These are phyloP conservation scores for Centella asiatica DNA, from an alignment of 129 eudicot genomes.

Conservation along the genomic window DNA sequence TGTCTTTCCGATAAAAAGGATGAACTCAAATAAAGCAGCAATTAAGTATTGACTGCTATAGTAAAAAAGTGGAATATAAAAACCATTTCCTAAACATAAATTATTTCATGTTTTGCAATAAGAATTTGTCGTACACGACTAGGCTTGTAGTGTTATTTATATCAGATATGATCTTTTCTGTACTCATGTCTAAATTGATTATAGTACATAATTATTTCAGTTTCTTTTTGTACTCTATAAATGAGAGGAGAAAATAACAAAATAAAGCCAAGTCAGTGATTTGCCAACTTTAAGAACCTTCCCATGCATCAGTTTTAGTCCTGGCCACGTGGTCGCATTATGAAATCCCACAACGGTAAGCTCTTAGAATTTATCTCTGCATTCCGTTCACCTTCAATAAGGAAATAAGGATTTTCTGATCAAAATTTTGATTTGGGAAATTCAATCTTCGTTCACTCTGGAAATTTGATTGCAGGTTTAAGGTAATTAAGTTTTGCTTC, in stretches of 20 bases:
- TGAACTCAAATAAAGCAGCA: too few relatives aligned
- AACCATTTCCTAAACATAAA: not conserved
- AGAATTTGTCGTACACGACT: not conserved
- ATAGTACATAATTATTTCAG: too few relatives aligned
- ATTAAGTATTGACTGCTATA: too few relatives aligned
- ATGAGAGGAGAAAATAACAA: too few relatives aligned
- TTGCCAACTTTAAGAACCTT: not conserved
- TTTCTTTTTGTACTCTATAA: too few relatives aligned
- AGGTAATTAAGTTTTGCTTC: constrained; percentile 6
- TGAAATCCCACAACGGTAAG: not conserved
- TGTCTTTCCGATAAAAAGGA: too few relatives aligned
- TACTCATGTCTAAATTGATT: too few relatives aligned
- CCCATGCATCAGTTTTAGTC: not conserved
- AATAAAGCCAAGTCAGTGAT: not conserved
- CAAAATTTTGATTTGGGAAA: too few relatives aligned
- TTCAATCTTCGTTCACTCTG: not conserved
- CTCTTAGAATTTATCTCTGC: not conserved
- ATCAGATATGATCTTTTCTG: too few relatives aligned
- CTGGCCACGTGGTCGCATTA: not conserved
- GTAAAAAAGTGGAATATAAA: not conserved
- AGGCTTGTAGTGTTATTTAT: not conserved
- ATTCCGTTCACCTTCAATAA: not conserved
- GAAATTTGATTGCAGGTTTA: not conserved
- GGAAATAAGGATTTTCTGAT: not conserved
- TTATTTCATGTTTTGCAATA: too few relatives aligned